A percentile compares a stretch with the other conserved stretches of the same genome.
These are phyloP conservation scores for Tylopilus cervinicoccineus DNA, from an alignment of 768 basidiomycete species.

Conservation along the genomic window DNA sequence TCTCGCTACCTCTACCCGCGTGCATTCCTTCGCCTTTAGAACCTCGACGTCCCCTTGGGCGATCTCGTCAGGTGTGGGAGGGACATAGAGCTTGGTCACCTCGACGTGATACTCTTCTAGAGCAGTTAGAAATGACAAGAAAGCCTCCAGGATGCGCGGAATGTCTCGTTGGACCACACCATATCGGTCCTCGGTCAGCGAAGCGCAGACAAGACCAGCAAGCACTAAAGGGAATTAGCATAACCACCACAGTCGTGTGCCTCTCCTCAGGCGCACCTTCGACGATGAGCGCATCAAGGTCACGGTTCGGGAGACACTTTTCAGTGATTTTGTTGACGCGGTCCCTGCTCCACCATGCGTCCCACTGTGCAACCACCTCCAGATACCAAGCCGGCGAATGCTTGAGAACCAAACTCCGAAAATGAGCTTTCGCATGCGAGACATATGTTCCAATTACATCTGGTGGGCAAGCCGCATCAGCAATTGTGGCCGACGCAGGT, in stretches of 20 bases:
- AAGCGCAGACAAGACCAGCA: conserved; percentile 63
- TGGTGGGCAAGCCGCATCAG: not conserved
- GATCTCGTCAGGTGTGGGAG: conserved; percentile 35
- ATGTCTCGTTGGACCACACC: conserved; percentile 85
- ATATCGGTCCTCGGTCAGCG: conserved; percentile 75
- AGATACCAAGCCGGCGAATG: conserved; percentile 32
- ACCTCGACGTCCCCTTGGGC: conserved; percentile 28
- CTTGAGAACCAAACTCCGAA: conserved; percentile 6
- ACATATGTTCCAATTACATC: not conserved
- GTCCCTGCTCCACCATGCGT: conserved; percentile 56
- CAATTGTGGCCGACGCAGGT: conserved; percentile 2
- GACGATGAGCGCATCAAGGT: conserved; percentile 58
- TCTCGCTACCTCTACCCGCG: conserved; percentile 48
- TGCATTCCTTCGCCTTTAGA: conserved; percentile 34
- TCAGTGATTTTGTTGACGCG: conserved; percentile 51
- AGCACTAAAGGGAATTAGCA: conserved; percentile 35
- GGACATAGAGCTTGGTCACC: conserved; percentile 40
- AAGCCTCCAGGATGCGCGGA: conserved; percentile 73
- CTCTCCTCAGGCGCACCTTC: conserved; percentile 43
- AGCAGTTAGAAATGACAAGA: conserved; percentile 61
- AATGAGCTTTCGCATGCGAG: conserved; percentile 4
- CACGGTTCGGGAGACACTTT: conserved; percentile 53
- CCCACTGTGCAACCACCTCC: conserved; percentile 21
- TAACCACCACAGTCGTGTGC: not conserved
- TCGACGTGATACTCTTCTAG: conserved; percentile 63